These are phyloP conservation scores for Trichoderma gamsii DNA, from an alignment of 495 filamentous ascomycete genomes.

Conservation along the genomic window DNA sequence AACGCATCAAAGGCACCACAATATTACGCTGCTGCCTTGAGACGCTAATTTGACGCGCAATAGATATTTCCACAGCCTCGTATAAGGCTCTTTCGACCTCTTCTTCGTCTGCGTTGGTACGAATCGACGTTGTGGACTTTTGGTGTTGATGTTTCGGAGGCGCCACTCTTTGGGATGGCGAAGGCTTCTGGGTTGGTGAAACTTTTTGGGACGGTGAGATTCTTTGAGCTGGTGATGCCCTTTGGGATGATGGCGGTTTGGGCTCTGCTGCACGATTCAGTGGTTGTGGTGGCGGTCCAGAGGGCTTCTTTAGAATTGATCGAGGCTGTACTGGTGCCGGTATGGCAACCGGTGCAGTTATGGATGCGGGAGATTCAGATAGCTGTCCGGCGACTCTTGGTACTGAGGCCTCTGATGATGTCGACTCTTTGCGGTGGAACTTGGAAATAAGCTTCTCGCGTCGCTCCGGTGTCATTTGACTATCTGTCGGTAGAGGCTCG, in stretches of 20 bases:
- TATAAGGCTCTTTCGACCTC: slow-evolving; percentile 36
- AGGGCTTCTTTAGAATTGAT: slow-evolving; percentile 1
- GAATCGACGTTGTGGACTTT: slow-evolving; percentile 26
- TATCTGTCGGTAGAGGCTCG: neutral
- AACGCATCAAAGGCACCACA: slow-evolving; percentile 29
- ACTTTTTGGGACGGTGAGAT: too few relatives aligned
- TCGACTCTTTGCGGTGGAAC: slow-evolving; percentile 6
- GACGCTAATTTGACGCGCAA: slow-evolving; percentile 54
- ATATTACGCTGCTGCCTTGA: slow-evolving; percentile 49
- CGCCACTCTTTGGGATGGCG: neutral
- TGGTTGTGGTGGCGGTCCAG: neutral
- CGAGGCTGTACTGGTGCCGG: neutral
- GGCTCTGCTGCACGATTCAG: neutral
- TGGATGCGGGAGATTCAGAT: neutral
- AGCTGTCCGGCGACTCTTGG: neutral
- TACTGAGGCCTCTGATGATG: neutral
- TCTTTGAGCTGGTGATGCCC: too few relatives aligned
- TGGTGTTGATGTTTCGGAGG: slow-evolving; percentile 11
- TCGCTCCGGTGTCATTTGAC: slow-evolving; percentile 9
- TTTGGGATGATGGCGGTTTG: neutral
- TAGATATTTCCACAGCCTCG: slow-evolving; percentile 49
- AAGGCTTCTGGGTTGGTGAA: too few relatives aligned
- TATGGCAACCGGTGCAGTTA: neutral
- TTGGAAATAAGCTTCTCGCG: slow-evolving; percentile 13
- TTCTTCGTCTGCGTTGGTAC: slow-evolving; percentile 3